Evolutionary conservation across 441 rosid species (phyloP).

Genomic region (Gossypium aridum): DNA sequence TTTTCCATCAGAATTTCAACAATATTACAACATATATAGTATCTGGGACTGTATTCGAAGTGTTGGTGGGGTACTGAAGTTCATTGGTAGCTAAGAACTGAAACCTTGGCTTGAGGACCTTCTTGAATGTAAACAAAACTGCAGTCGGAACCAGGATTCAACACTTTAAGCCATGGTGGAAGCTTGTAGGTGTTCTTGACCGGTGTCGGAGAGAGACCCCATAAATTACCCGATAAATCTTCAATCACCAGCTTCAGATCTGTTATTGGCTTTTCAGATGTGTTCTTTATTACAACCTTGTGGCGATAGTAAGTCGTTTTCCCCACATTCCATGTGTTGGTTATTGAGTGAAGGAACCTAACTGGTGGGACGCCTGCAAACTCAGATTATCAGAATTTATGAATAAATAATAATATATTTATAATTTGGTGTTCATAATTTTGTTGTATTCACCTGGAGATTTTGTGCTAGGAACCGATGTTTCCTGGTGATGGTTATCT

Average conservation of each 20-base stretch:
- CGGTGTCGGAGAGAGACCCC: slow-evolving; percentile 50
- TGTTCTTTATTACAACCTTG: slow-evolving; percentile 61
- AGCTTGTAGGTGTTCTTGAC: slow-evolving; percentile 47
- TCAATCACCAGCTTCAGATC: slow-evolving; percentile 42
- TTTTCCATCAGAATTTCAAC: neutral
- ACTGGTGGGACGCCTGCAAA: slow-evolving; percentile 28
- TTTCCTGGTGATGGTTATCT: slow-evolving; percentile 19
- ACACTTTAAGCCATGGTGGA: slow-evolving; percentile 39
- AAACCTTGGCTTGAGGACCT: slow-evolving; percentile 69
- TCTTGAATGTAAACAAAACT: slow-evolving; percentile 31
- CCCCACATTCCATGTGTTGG: slow-evolving; percentile 46
- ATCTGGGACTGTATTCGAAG: neutral
- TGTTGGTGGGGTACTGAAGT: neutral
- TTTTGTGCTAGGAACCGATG: slow-evolving; percentile 20
- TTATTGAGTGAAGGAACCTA: slow-evolving; percentile 62
- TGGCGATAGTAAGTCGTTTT: slow-evolving; percentile 49
- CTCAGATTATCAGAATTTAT: neutral
- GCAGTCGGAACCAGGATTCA: slow-evolving; percentile 41
- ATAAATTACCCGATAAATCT: slow-evolving; percentile 49
- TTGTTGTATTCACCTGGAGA: slow-evolving; percentile 22
- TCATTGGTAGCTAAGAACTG: slow-evolving; percentile 46
- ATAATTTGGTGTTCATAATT: neutral
- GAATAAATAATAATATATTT: neutral
- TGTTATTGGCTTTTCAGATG: slow-evolving; percentile 37
- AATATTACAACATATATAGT: too few species aligned